phyloP scores from a whole-genome alignment of 495 filamentous ascomycete genomes.

The Aspergillus cavernicola region DNA sequence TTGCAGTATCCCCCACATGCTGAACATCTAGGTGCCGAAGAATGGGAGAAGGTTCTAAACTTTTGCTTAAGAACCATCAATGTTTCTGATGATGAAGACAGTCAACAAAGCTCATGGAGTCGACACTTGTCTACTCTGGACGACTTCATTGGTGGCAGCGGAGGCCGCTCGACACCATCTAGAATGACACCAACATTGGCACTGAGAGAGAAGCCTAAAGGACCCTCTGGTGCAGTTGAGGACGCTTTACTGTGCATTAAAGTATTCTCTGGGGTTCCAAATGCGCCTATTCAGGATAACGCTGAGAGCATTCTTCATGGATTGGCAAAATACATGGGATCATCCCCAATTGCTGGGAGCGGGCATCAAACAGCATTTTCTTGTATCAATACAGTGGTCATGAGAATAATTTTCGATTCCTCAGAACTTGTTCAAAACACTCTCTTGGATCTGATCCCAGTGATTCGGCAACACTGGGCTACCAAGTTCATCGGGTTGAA shows the following conservation, averaged over 20 bases:
- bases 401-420: constrained; percentile 62
- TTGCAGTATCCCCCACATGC: constrained; percentile 71
- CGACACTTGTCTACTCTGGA: constrained; percentile 25
- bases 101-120: constrained; percentile 27
- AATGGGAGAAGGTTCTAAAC: constrained; percentile 64
- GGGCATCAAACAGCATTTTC: constrained; percentile 69
- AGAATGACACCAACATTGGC: constrained; percentile 28
- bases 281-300: constrained; percentile 63
- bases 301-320: constrained; percentile 55
- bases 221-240: constrained; percentile 36
- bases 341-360: constrained; percentile 55
- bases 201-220: constrained; percentile 24
- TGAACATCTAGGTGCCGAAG: constrained; percentile 65
- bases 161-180: constrained; percentile 29
- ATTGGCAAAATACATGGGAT: constrained; percentile 59
- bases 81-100: constrained; percentile 22
- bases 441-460: constrained; percentile 59
- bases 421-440: constrained; percentile 55
- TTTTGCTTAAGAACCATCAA: constrained; percentile 54
- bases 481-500: constrained; percentile 56
- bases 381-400: constrained; percentile 67
- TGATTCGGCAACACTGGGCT: constrained; percentile 71
- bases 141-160: constrained; percentile 23
- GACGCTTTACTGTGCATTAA: constrained; percentile 66
- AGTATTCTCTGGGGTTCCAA: constrained; percentile 61